Conservation (phyloP, 306 rosid species). For the Prunus mira region DNA sequence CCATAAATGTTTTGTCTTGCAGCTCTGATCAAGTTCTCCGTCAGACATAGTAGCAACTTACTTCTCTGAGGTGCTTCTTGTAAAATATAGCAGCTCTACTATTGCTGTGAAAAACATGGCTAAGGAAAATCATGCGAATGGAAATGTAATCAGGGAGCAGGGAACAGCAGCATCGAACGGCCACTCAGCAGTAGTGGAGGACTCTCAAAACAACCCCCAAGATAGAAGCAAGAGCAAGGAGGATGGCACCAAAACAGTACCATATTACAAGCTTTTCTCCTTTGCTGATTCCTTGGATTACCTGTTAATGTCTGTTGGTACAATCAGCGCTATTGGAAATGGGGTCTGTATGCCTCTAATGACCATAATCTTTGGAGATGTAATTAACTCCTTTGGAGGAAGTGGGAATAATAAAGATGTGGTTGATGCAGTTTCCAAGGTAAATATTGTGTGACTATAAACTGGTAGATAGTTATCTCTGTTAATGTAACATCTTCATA, state of each 20-base stretch:
- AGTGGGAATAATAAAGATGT: conserved; percentile 21
- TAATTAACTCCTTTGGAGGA: conserved; percentile 70
- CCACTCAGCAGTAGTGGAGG: background rate
- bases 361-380: conserved; percentile 56
- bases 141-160: conserved; percentile 22
- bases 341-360: conserved; percentile 61
- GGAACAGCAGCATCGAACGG: conserved; percentile 27
- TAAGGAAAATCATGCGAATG: conserved; percentile 25
- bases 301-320: conserved; percentile 61
- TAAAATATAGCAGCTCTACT: background rate
- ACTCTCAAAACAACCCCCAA: conserved; percentile 25
- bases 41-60: background rate
- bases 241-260: conserved; percentile 39
- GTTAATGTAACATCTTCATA: background rate
- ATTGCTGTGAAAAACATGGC: conserved; percentile 29
- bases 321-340: conserved; percentile 54
- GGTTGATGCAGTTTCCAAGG: conserved; percentile 63
- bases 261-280: conserved; percentile 75
- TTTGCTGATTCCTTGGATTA: conserved; percentile 68
- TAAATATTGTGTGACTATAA: background rate
- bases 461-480: background rate
- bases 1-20: background rate
- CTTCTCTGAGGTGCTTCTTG: background rate
- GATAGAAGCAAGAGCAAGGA: conserved; percentile 33
- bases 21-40: background rate